phyloP scores from a whole-genome alignment of 2,329 filamentous ascomycete genomes.

The Cladorrhinum sp. region DNA sequence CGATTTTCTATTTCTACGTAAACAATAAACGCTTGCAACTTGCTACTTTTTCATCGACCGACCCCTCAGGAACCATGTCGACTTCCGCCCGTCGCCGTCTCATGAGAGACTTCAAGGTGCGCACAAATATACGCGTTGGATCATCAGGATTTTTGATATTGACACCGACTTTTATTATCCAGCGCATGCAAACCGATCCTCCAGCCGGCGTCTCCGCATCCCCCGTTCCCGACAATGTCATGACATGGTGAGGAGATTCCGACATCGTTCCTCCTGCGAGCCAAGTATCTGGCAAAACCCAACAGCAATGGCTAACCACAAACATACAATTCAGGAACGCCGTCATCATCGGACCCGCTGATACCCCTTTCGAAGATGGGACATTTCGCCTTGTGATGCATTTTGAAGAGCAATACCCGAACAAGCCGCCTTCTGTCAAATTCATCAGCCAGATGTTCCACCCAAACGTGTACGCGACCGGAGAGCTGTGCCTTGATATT shows the following conservation, averaged over 20 bases:
- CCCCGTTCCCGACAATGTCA: conserved; percentile 92
- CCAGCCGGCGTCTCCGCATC: conserved; percentile 95
- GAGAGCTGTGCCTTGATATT: conserved; percentile 94
- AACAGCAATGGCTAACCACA: conserved; percentile 10
- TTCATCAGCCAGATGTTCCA: conserved; percentile 99
- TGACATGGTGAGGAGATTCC: conserved; percentile 73
- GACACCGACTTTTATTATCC: conserved; percentile 12
- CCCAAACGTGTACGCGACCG: conserved; percentile 95
- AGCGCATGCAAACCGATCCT: conserved; percentile 99
- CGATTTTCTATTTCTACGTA: not conserved
- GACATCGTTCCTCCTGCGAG: not conserved
- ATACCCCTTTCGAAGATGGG: conserved; percentile 97
- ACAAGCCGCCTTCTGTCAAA: conserved; percentile 96
- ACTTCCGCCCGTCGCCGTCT: conserved; percentile 91
- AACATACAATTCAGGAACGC: conserved; percentile 69
- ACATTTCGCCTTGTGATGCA: conserved; percentile 98
- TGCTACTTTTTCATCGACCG: not conserved
- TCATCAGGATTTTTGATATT: conserved; percentile 10
- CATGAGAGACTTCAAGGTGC: conserved; percentile 99
- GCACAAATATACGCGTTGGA: conserved; percentile 9
- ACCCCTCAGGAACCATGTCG: conserved; percentile 50
- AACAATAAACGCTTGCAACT: not conserved
- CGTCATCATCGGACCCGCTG: conserved; percentile 93
- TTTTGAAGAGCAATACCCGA: conserved; percentile 98
- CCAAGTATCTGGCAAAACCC: not conserved